phyloP scores from a whole-genome alignment of 352 stramenopile species.

The Phytophthora litchii region DNA sequence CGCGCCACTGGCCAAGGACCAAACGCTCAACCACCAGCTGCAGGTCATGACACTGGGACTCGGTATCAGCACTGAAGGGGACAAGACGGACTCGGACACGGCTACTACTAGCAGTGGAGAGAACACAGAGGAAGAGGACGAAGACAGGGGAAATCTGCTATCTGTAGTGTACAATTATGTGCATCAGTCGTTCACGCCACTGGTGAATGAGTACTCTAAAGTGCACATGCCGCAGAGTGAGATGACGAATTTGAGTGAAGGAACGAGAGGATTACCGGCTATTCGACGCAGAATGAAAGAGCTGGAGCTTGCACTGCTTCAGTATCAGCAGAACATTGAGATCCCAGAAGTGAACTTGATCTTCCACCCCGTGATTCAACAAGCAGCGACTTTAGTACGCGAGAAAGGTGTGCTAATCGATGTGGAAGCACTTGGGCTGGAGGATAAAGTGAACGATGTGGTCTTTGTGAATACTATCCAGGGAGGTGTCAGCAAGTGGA shows the following conservation, averaged over 20 bases:
- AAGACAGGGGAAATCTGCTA: slow-evolving; percentile 70
- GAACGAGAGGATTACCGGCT: slow-evolving; percentile 72
- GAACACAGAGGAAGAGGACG: slow-evolving; percentile 71
- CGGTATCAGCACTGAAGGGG: slow-evolving; percentile 42
- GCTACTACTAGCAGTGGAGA: slow-evolving; percentile 45
- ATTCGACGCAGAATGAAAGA: slow-evolving; percentile 94
- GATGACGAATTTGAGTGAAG: slow-evolving; percentile 65
- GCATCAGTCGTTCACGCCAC: slow-evolving; percentile 86
- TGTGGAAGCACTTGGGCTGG: slow-evolving; percentile 78
- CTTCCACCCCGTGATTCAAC: slow-evolving; percentile 88
- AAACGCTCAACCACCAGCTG: slow-evolving; percentile 81
- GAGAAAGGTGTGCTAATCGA: slow-evolving; percentile 82
- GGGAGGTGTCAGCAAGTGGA: slow-evolving; percentile 93
- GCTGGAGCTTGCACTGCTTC: slow-evolving; percentile 92
- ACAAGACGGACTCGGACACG: slow-evolving; percentile 35
- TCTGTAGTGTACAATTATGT: slow-evolving; percentile 91
- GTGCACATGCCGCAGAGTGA: slow-evolving; percentile 80
- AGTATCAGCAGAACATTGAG: slow-evolving; percentile 95
- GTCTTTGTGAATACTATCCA: slow-evolving; percentile 89
- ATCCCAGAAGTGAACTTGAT: slow-evolving; percentile 93
- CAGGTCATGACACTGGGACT: slow-evolving; percentile 89
- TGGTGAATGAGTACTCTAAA: slow-evolving; percentile 88
- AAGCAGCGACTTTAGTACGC: slow-evolving; percentile 73
- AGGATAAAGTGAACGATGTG: slow-evolving; percentile 86
- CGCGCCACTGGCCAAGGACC: slow-evolving; percentile 65